Percentiles rank a stretch among this genome's conserved stretches.
Conservation (phyloP, 2,329 filamentous ascomycete genomes). For the Aspergillus fumigatus region DNA sequence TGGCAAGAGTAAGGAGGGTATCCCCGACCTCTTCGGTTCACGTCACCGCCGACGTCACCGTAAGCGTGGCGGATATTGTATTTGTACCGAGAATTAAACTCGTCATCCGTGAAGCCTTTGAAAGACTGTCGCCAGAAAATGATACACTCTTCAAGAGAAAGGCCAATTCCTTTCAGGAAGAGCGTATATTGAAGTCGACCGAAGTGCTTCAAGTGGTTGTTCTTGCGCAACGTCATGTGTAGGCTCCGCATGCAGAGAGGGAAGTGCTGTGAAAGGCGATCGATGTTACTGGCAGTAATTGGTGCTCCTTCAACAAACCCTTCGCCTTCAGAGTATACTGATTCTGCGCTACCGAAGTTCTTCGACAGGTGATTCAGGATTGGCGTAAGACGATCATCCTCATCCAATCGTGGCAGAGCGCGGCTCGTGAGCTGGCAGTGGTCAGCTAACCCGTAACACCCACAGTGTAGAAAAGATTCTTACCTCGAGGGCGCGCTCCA, state of each 20-base stretch:
- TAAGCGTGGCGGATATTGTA: constrained; percentile 97
- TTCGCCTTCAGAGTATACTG: constrained; percentile 66
- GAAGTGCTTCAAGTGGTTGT: constrained; percentile 88
- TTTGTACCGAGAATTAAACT: constrained; percentile 94
- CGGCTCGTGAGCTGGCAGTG: constrained; percentile 70
- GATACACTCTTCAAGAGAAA: constrained; percentile 86
- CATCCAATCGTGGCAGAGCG: constrained; percentile 84
- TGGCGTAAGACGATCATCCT: constrained; percentile 83
- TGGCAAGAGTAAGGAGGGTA: constrained; percentile 93
- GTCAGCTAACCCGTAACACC: constrained; percentile 15
- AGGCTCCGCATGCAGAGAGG: constrained; percentile 92
- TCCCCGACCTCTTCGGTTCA: constrained; percentile 77
- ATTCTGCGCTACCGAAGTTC: constrained; percentile 89
- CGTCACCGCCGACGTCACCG: constrained; percentile 90
- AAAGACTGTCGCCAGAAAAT: constrained; percentile 88
- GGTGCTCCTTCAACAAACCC: constrained; percentile 64
- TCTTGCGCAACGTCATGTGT: constrained; percentile 78
- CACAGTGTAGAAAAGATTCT: constrained; percentile 17
- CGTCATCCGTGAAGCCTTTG: constrained; percentile 82
- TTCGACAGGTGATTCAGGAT: constrained; percentile 82
- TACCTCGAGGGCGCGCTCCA: constrained; percentile 82
- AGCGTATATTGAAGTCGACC: constrained; percentile 91
- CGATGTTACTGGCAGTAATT: constrained; percentile 74
- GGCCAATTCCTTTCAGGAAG: constrained; percentile 92
- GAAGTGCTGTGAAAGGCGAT: constrained; percentile 74